A percentile compares a stretch with the other conserved stretches of the same genome.
phyloP scores from a whole-genome alignment of 768 basidiomycete species.

The Amyloporia xantha region DNA sequence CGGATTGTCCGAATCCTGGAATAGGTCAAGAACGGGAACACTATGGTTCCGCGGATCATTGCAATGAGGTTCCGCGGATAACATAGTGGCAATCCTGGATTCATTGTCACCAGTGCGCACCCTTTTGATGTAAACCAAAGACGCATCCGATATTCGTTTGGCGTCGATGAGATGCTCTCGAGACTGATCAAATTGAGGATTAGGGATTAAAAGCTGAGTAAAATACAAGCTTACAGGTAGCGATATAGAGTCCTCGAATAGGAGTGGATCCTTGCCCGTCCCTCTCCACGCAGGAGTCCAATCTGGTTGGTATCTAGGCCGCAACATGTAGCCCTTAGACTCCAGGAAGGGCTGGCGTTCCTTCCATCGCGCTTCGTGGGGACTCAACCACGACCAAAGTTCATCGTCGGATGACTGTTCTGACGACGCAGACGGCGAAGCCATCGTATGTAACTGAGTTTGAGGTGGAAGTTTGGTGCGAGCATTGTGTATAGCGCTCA shows the following conservation, averaged over 20 bases:
- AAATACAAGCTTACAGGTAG: constrained; percentile 1
- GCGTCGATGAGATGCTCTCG: constrained; percentile 22
- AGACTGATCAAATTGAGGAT: too few species aligned
- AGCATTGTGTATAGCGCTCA: too few species aligned
- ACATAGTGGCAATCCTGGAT: constrained; percentile 7
- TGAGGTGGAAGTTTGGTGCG: too few species aligned
- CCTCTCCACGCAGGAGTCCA: constrained; percentile 18
- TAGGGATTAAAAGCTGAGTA: too few species aligned
- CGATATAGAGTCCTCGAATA: constrained; percentile 10
- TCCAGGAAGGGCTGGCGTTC: constrained; percentile 9
- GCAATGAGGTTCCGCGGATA: background rate
- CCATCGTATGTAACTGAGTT: too few species aligned
- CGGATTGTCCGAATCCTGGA: constrained; percentile 10
- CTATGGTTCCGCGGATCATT: constrained; percentile 18
- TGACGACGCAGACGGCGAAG: too few species aligned
- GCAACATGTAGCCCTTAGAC: constrained; percentile 6
- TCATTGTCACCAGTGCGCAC: constrained; percentile 11
- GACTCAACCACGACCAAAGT: background rate
- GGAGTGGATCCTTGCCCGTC: constrained; percentile 2
- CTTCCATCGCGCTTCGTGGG: constrained; percentile 7
- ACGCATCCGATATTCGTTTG: constrained; percentile 21
- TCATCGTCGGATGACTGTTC: too few species aligned
- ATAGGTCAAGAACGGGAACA: constrained; percentile 17
- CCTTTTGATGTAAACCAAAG: constrained; percentile 25
- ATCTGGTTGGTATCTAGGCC: constrained; percentile 9